Conservation (phyloP, 164 flowering plant species). For the Chimonanthus praecox region DNA sequence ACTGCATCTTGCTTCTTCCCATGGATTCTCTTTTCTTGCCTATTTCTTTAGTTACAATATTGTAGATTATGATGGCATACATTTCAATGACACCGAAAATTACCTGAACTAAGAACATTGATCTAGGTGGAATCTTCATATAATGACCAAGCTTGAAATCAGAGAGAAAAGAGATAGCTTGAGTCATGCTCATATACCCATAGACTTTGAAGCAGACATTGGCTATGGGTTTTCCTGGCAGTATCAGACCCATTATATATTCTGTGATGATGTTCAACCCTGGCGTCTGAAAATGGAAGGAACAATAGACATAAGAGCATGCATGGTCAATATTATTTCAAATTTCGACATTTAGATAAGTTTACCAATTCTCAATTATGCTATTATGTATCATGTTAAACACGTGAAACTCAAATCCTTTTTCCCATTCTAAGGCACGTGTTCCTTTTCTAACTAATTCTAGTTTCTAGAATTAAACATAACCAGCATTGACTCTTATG, state of each 20-base stretch:
- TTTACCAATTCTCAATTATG: not conserved
- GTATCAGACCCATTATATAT: conserved; percentile 55
- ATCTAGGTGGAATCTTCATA: conserved; percentile 81
- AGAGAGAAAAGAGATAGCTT: conserved; percentile 60
- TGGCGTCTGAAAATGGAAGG: conserved; percentile 42
- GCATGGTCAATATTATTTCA: not conserved
- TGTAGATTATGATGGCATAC: not conserved
- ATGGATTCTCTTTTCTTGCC: too few relatives aligned
- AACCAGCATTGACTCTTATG: not conserved
- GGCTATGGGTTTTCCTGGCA: conserved; percentile 66
- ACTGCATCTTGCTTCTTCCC: too few relatives aligned
- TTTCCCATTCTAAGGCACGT: not conserved
- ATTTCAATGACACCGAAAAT: not conserved
- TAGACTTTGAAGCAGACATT: conserved; percentile 77
- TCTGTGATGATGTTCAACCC: conserved; percentile 69
- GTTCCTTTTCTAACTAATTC: not conserved
- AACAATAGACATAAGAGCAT: not conserved
- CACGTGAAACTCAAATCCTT: not conserved
- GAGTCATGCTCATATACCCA: conserved; percentile 73
- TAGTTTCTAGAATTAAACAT: too few relatives aligned
- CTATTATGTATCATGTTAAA: not conserved
- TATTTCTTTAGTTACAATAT: too few relatives aligned
- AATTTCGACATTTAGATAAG: not conserved
- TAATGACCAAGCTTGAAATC: conserved; percentile 87
- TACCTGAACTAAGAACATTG: conserved; percentile 80